Percentiles rank a stretch among this genome's conserved stretches.
These are phyloP conservation scores for Trametes cingulata DNA, from an alignment of 768 basidiomycete species.

Conservation along the genomic window DNA sequence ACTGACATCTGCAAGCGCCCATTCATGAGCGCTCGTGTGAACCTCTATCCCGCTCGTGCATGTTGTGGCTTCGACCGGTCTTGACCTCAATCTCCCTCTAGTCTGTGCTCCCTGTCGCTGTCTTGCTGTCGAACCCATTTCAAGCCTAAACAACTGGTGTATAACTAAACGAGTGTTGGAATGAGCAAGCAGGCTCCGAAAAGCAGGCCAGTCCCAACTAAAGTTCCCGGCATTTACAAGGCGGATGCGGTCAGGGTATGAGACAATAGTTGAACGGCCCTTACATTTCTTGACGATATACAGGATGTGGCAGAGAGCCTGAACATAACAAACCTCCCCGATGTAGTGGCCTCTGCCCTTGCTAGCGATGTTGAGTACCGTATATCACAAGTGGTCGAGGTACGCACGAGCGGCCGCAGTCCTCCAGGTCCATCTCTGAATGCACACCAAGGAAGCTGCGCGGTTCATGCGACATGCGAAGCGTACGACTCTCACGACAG, in stretches of 20 bases:
- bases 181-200: slow-evolving; percentile 20
- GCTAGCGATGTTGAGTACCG: slow-evolving; percentile 98
- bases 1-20: neutral
- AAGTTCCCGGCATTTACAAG: slow-evolving; percentile 33
- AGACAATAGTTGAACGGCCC: slow-evolving; percentile 16
- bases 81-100: neutral
- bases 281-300: slow-evolving; percentile 1
- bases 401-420: slow-evolving; percentile 32
- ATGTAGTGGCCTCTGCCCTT: slow-evolving; percentile 77
- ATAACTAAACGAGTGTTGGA: neutral
- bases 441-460: slow-evolving; percentile 73
- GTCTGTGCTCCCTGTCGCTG: neutral
- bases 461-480: slow-evolving; percentile 96
- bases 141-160: too few relatives aligned
- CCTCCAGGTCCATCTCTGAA: neutral
- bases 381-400: slow-evolving; percentile 93
- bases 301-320: slow-evolving; percentile 93
- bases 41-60: neutral
- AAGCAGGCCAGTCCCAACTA: slow-evolving; percentile 5
- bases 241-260: slow-evolving; percentile 33
- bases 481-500: slow-evolving; percentile 84
- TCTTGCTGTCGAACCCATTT: neutral
- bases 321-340: slow-evolving; percentile 72
- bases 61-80: neutral
- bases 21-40: neutral